phyloP scores from a whole-genome alignment of 371 early-diverging fungal species.

The Actinomortierella wolfii region DNA sequence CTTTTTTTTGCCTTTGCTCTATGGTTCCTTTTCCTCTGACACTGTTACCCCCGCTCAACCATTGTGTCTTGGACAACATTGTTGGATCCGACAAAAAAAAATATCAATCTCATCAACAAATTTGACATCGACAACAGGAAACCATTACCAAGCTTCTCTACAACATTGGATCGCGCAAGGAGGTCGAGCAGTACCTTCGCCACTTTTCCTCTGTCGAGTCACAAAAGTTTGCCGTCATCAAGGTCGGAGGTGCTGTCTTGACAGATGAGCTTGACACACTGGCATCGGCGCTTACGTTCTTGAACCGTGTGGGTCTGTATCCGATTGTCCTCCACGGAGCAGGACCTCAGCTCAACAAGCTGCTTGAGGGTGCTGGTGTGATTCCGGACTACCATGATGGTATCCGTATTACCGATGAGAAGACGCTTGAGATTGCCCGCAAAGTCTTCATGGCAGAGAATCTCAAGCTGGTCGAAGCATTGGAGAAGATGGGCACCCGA shows the following conservation, averaged over 20 bases:
- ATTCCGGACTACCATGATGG: conserved; percentile 95
- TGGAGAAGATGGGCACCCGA: conserved; percentile 92
- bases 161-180: conserved; percentile 97
- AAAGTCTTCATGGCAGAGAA: conserved; percentile 92
- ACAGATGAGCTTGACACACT: conserved; percentile 94
- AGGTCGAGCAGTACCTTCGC: conserved; percentile 96
- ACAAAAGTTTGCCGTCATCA: conserved; percentile 99
- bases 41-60: not conserved
- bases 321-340: conserved; percentile 98
- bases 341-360: conserved; percentile 93
- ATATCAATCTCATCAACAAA: not conserved
- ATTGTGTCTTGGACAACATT: not conserved
- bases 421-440: conserved; percentile 91
- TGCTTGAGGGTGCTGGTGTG: conserved; percentile 86
- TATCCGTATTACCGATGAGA: conserved; percentile 93
- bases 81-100: no score
- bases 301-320: conserved; percentile 95
- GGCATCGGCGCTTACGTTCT: conserved; percentile 92
- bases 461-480: conserved; percentile 92
- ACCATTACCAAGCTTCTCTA: conserved; percentile 96
- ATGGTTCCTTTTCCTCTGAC: not conserved
- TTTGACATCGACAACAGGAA: conserved; percentile 62
- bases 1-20: not conserved
- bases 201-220: conserved; percentile 95
- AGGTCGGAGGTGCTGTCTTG: conserved; percentile 97